A percentile compares a stretch with the other conserved stretches of the same genome.
Conservation (phyloP, 2,329 filamentous ascomycete species). For the Coniochaeta sp. region DNA sequence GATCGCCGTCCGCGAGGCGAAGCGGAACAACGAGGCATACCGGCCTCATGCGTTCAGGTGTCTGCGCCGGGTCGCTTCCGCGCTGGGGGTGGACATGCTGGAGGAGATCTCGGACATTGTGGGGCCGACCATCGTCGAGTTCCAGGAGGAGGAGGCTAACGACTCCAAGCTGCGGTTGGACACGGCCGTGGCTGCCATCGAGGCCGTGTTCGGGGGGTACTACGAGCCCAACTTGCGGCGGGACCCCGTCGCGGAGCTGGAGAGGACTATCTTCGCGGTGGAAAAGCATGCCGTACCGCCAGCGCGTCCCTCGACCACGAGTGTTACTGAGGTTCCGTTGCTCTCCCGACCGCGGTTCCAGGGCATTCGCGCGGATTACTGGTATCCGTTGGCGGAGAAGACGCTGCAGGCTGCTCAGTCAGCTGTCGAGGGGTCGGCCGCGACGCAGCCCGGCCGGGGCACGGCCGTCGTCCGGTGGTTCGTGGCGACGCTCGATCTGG, state of each 20-base stretch:
- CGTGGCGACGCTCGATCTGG: constrained; percentile 37
- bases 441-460: neutral
- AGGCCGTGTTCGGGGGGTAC: constrained; percentile 44
- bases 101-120: constrained; percentile 59
- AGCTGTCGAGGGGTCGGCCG: neutral
- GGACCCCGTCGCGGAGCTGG: constrained; percentile 29
- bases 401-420: constrained; percentile 34
- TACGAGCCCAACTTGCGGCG: constrained; percentile 29
- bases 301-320: neutral
- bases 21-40: constrained; percentile 83
- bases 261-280: constrained; percentile 30
- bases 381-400: constrained; percentile 43
- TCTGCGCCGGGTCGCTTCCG: constrained; percentile 65
- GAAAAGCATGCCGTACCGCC: constrained; percentile 13
- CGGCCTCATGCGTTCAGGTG: constrained; percentile 66
- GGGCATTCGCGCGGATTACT: constrained; percentile 38
- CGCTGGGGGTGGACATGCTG: constrained; percentile 63
- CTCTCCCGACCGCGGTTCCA: constrained; percentile 29
- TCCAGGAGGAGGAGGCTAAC: constrained; percentile 54
- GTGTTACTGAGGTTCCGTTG: constrained; percentile 22
- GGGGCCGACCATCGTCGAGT: constrained; percentile 51
- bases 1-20: constrained; percentile 79
- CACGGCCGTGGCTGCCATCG: constrained; percentile 41
- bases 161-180: constrained; percentile 38
- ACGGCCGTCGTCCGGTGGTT: constrained; percentile 27